Conservation (phyloP, 352 stramenopile genomes). For the Aphanomyces euteiches region DNA sequence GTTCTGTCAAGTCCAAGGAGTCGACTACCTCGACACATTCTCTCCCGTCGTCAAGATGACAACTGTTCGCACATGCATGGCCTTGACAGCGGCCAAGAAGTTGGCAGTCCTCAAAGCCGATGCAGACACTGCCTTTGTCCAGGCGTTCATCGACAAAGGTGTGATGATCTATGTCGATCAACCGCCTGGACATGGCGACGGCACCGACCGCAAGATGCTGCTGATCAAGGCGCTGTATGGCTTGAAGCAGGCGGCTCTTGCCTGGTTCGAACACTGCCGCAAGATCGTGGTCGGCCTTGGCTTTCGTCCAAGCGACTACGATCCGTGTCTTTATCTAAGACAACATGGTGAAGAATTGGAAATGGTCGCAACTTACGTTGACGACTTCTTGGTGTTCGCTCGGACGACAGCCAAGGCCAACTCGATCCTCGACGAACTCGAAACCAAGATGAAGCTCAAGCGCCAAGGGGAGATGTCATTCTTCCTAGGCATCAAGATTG, state of each 20-base stretch:
- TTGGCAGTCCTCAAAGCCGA: conserved; percentile 40
- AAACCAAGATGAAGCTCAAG: conserved; percentile 20
- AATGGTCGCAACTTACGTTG: conserved; percentile 11
- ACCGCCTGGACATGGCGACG: conserved; percentile 16
- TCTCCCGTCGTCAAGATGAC: conserved; percentile 41
- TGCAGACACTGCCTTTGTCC: conserved; percentile 30
- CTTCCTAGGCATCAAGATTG: conserved; percentile 28
- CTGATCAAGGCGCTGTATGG: conserved; percentile 31
- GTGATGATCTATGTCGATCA: conserved; percentile 12
- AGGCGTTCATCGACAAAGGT: conserved; percentile 5
- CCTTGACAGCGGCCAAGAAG: conserved; percentile 18
- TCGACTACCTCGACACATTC: conserved; percentile 42
- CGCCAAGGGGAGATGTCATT: conserved; percentile 30
- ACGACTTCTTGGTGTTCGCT: conserved; percentile 9
- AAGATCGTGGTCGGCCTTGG: not conserved
- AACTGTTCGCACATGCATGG: conserved; percentile 35
- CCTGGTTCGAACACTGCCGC: conserved; percentile 10
- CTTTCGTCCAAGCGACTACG: conserved; percentile 3
- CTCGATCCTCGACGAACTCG: not conserved
- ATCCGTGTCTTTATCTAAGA: conserved; percentile 23
- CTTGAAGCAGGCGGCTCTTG: conserved; percentile 31
- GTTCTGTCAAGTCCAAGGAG: conserved; percentile 37
- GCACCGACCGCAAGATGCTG: not conserved
- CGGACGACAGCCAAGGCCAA: not conserved
- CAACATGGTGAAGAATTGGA: conserved; percentile 19